Evolutionary conservation across 495 filamentous ascomycete genomes (phyloP).

Genomic region (Rhizodiscina lignyota): DNA sequence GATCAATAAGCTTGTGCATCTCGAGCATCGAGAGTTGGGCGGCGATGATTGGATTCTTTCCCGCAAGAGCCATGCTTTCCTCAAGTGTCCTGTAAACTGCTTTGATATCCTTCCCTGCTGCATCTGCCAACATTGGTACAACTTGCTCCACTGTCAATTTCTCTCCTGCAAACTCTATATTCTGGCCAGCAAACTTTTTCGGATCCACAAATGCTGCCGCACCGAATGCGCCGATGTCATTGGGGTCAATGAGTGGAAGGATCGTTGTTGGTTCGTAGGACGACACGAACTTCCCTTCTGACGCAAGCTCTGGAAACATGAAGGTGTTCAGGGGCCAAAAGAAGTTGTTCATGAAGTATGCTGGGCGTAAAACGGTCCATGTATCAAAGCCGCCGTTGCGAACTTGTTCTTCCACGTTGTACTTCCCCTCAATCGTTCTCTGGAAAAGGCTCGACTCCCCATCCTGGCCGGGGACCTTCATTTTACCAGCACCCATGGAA

Average conservation of each 20-base stretch:
- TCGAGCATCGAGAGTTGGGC: constrained; percentile 19
- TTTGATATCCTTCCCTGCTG: constrained; percentile 19
- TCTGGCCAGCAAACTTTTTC: constrained; percentile 19
- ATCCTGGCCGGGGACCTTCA: too few species aligned
- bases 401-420: too few species aligned
- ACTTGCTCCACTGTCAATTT: constrained; percentile 17
- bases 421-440: too few species aligned
- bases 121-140: constrained; percentile 16
- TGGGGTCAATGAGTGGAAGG: constrained; percentile 26
- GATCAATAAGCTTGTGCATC: constrained; percentile 20
- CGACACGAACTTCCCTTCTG: constrained; percentile 20
- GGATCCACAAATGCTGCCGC: constrained; percentile 27
- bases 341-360: constrained; percentile 35
- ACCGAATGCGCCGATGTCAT: constrained; percentile 32
- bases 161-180: constrained; percentile 26
- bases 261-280: constrained; percentile 18
- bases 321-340: constrained; percentile 16
- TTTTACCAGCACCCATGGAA: too few species aligned
- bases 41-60: constrained; percentile 15
- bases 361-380: constrained; percentile 29
- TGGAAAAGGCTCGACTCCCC: too few species aligned
- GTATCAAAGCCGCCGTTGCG: too few species aligned
- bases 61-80: constrained; percentile 16
- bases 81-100: constrained; percentile 23
- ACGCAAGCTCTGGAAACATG: constrained; percentile 23